phyloP scores from a whole-genome alignment of 495 filamentous ascomycete species.

The Podospora fimiseda region DNA sequence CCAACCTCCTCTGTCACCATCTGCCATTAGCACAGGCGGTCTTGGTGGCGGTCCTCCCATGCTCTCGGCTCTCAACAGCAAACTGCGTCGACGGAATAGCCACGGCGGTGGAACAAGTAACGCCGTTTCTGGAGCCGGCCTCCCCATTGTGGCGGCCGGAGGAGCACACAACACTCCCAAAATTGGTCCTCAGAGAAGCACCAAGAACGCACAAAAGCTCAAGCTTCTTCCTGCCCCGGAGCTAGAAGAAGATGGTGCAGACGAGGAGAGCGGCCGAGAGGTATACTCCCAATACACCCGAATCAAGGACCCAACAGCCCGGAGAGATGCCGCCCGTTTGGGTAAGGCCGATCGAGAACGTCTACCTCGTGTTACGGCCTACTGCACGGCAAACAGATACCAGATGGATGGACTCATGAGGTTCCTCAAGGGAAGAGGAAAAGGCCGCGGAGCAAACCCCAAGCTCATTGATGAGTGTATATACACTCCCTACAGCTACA shows the following conservation, averaged over 20 bases:
- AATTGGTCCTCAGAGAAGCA: conserved; percentile 90
- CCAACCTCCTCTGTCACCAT: conserved; percentile 19
- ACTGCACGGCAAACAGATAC: conserved; percentile 89
- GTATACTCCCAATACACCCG: conserved; percentile 90
- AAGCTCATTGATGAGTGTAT: conserved; percentile 96
- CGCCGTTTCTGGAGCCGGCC: conserved; percentile 4
- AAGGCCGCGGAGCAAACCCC: conserved; percentile 68
- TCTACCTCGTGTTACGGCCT: conserved; percentile 87
- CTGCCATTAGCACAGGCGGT: conserved; percentile 24
- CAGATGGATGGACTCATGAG: conserved; percentile 79
- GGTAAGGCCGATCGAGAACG: conserved; percentile 88
- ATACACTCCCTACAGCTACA: conserved; percentile 85
- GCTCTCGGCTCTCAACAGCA: conserved; percentile 78
- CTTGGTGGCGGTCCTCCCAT: conserved; percentile 51
- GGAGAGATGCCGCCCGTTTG: conserved; percentile 84
- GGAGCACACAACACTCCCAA: conserved; percentile 50
- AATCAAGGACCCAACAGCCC: conserved; percentile 92
- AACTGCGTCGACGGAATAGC: conserved; percentile 78
- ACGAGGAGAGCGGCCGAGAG: conserved; percentile 88
- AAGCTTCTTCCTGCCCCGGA: conserved; percentile 91
- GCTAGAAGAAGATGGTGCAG: conserved; percentile 62
- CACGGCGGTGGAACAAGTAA: conserved; percentile 41
- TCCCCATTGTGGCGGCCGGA: conserved; percentile 48
- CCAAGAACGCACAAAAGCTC: conserved; percentile 90
- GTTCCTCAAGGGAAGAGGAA: conserved; percentile 76